Percentiles rank a stretch among this genome's conserved stretches.
phyloP scores from a whole-genome alignment of 2,329 filamentous ascomycete species.

The Penicillium hesseltinei region DNA sequence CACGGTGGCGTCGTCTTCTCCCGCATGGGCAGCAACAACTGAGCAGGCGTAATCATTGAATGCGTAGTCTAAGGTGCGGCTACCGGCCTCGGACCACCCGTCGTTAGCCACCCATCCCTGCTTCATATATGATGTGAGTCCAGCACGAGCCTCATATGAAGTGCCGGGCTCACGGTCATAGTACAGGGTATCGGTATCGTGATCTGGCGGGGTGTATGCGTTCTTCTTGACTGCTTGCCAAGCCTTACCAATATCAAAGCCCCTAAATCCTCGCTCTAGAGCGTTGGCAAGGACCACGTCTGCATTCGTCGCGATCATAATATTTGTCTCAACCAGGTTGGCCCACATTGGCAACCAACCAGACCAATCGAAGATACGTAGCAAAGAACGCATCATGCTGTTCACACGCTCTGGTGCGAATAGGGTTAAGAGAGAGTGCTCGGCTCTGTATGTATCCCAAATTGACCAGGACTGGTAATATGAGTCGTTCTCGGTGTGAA shows the following conservation, averaged over 20 bases:
- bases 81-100: slow-evolving; percentile 48
- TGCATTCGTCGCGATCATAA: slow-evolving; percentile 52
- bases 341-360: slow-evolving; percentile 52
- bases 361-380: slow-evolving; percentile 49
- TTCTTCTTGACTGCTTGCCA: slow-evolving; percentile 48
- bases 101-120: slow-evolving; percentile 51
- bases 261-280: slow-evolving; percentile 43
- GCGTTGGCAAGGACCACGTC: slow-evolving; percentile 52
- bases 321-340: slow-evolving; percentile 52
- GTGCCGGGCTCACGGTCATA: slow-evolving; percentile 50
- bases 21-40: slow-evolving; percentile 41
- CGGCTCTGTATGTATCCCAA: slow-evolving; percentile 52
- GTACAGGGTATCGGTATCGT: slow-evolving; percentile 47
- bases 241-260: slow-evolving; percentile 45
- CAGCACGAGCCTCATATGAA: slow-evolving; percentile 48
- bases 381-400: slow-evolving; percentile 48
- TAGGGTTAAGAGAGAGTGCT: slow-evolving; percentile 47
- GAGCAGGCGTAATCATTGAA: slow-evolving; percentile 48
- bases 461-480: slow-evolving; percentile 54
- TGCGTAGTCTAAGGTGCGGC: slow-evolving; percentile 50
- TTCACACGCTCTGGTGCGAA: slow-evolving; percentile 50
- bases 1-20: slow-evolving; percentile 35
- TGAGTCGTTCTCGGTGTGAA: slow-evolving; percentile 44
- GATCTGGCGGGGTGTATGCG: slow-evolving; percentile 46
- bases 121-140: slow-evolving; percentile 46